Evolutionary conservation across 768 basidiomycete species (phyloP), one percentile per base, ranked within the genome.

Genomic region (Psilocybe cyanescens): DNA sequence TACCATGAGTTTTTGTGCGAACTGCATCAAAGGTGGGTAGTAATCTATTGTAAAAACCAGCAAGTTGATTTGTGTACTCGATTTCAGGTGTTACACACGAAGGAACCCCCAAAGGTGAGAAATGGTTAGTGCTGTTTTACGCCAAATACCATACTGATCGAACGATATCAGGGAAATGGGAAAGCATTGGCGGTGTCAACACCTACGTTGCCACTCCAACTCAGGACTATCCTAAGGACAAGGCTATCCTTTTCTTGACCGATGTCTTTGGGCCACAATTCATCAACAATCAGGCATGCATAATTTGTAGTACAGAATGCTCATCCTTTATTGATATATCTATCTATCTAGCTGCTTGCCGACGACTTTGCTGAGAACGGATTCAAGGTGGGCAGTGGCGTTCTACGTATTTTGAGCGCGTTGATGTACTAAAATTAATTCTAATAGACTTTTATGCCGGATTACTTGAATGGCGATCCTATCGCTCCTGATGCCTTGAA

Each of bases 171-270:
- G 86, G 87, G 16, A 79, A 76, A 70, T 71, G 76, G 65, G 79
- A 84, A 64, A 64, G 69, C 24, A 78, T 88, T 58, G 76, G 73
- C 30, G 86, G 84, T 1, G 76, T 87, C 50, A 69, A 75, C 8
- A 76, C 73, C 64, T 89, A 90, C 61, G 76, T 87, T 53, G 81
- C 83, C 0, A 85, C 81, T 0, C 88, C 88, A 5, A 69, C 76
- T 1, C 63, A 61, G 2, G 80, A 82, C 19, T 86, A 84, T 62
- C 69, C 80, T 56, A 83, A 85, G 71, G 78, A 83, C 62, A 88
- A 87, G 70, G 84, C 79, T 29, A 45, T 89, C 46, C 78, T 90
- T 24, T 84, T 75, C 74, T 68, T 89, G 16, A 57, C 83, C 2
- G 88, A 87, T 63, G 71, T 79, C 53, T 85, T 84, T 60, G 87